phyloP scores from a whole-genome alignment of 2,329 filamentous ascomycete genomes.

The Sordariomycetes sp. region DNA sequence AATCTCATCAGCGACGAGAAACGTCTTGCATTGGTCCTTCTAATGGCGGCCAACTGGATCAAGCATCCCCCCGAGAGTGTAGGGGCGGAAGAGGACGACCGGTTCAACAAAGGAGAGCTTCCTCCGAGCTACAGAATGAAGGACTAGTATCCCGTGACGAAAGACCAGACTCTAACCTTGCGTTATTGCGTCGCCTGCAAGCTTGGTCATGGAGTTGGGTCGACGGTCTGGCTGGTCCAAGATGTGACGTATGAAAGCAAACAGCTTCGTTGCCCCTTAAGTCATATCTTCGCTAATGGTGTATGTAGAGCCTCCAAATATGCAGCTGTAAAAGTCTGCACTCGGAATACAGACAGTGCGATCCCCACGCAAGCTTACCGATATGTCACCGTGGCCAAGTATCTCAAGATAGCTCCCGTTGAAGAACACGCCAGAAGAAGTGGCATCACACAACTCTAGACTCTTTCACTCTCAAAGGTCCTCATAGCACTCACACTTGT shows the following conservation, averaged over 20 bases:
- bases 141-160: conserved; percentile 5
- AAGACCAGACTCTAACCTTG: conserved; percentile 2
- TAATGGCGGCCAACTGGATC: conserved; percentile 1
- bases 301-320: conserved; percentile 4
- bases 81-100: conserved; percentile 3
- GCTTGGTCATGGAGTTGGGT: conserved; percentile 6
- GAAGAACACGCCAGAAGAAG: conserved; percentile 4
- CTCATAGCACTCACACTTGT: conserved; percentile 4
- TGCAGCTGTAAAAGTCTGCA: conserved; percentile 6
- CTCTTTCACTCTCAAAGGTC: conserved; percentile 4
- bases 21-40: neutral
- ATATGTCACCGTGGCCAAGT: conserved; percentile 5
- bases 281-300: neutral
- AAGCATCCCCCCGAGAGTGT: conserved; percentile 2
- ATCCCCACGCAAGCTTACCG: conserved; percentile 3
- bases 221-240: conserved; percentile 6
- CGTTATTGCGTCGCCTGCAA: conserved; percentile 6
- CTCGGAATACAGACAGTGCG: conserved; percentile 2
- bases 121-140: conserved; percentile 5
- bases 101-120: conserved; percentile 3
- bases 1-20: neutral
- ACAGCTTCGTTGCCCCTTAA: neutral
- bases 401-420: conserved; percentile 4
- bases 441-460: conserved; percentile 1
- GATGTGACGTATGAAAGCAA: conserved; percentile 4